Evolutionary conservation across 148 eudicot genomes (phyloP).

Genomic region (Amaranthus palmeri): DNA sequence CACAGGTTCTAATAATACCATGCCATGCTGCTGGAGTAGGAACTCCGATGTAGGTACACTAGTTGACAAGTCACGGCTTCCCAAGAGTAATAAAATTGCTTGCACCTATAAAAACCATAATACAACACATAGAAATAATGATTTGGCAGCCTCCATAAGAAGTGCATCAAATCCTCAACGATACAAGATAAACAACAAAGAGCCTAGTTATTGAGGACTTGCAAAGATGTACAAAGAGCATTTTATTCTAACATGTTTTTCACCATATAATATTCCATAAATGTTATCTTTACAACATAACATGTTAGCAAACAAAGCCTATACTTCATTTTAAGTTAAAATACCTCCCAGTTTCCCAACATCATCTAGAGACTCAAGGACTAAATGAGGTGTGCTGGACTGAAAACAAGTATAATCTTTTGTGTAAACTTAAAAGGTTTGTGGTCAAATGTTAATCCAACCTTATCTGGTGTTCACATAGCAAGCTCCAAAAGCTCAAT

Average conservation of each 20-base stretch:
- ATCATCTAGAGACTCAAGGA: too few species aligned
- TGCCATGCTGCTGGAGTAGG: conserved; percentile 30
- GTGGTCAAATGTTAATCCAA: background rate
- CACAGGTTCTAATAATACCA: conserved; percentile 21
- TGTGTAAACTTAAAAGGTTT: background rate
- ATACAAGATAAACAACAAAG: background rate
- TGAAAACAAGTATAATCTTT: background rate
- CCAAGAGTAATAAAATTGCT: conserved; percentile 67
- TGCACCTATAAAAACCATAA: conserved; percentile 46
- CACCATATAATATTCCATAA: too few species aligned
- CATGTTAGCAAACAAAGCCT: background rate
- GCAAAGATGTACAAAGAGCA: background rate
- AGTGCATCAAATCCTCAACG: background rate
- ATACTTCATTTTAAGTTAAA: background rate
- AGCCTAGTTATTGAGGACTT: background rate
- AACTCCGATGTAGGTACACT: conserved; percentile 37
- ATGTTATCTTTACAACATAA: too few species aligned
- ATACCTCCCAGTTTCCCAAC: too few species aligned
- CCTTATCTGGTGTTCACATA: too few species aligned
- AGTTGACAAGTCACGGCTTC: conserved; percentile 45
- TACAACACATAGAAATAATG: background rate
- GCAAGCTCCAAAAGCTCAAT: too few species aligned
- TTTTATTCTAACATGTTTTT: too few species aligned
- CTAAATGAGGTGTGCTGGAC: too few species aligned
- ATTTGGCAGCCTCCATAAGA: background rate